Conservation (phyloP, 495 filamentous ascomycete genomes). For the Lasiosphaeris hirsuta region DNA sequence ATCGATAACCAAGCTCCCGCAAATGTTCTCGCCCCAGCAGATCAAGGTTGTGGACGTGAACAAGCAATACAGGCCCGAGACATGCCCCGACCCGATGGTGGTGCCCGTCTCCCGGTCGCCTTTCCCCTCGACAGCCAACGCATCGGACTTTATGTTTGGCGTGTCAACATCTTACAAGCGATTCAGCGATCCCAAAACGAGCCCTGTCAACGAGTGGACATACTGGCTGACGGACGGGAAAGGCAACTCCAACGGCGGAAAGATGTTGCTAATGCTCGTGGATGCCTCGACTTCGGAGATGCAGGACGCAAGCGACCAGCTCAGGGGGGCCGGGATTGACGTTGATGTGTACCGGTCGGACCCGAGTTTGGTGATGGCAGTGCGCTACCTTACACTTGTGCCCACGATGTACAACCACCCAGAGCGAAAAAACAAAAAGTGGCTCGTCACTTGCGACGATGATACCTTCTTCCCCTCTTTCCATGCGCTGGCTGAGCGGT, state of each 20-base stretch:
- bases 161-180: slow-evolving; percentile 47
- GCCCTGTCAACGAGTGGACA: slow-evolving; percentile 45
- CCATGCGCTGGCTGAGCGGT: slow-evolving; percentile 51
- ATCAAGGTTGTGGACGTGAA: slow-evolving; percentile 44
- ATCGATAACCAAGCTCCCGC: slow-evolving; percentile 44
- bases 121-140: slow-evolving; percentile 43
- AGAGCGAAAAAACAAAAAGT: slow-evolving; percentile 53
- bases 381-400: slow-evolving; percentile 52
- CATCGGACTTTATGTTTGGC: slow-evolving; percentile 52
- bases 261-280: slow-evolving; percentile 42
- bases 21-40: slow-evolving; percentile 41
- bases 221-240: slow-evolving; percentile 49
- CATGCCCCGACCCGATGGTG: slow-evolving; percentile 46
- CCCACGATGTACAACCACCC: slow-evolving; percentile 50
- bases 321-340: slow-evolving; percentile 55
- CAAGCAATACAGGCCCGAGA: slow-evolving; percentile 36
- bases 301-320: slow-evolving; percentile 33
- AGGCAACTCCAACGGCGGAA: slow-evolving; percentile 49
- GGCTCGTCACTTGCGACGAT: slow-evolving; percentile 69
- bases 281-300: slow-evolving; percentile 43
- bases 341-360: slow-evolving; percentile 59
- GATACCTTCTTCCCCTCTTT: slow-evolving; percentile 73
- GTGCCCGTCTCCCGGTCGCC: slow-evolving; percentile 46
- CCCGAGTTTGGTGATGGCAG: slow-evolving; percentile 59
- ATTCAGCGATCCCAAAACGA: slow-evolving; percentile 41